These are phyloP conservation scores for Colletotrichum theobromicola DNA, from an alignment of 2,329 filamentous ascomycete genomes.

Conservation along the genomic window DNA sequence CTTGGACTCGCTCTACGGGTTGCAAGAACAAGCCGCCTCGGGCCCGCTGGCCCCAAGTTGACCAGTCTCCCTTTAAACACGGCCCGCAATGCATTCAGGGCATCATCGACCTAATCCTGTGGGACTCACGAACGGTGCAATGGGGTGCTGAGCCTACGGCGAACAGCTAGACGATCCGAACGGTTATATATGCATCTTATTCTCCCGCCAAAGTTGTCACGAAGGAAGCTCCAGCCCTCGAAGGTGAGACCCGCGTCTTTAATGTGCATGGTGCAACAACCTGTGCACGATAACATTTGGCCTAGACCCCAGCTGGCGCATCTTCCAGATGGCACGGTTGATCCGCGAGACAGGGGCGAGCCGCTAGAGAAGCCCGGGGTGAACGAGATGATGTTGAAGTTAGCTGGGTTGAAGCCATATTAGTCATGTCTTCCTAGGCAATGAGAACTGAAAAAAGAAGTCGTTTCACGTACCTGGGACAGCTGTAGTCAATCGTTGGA, in stretches of 20 bases:
- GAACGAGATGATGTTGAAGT: not conserved
- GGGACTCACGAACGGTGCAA: slow-evolving; percentile 30
- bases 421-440: not conserved
- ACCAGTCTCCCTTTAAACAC: slow-evolving; percentile 39
- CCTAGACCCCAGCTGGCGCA: not conserved
- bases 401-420: not conserved
- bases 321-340: not conserved
- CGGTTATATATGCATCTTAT: slow-evolving; percentile 39
- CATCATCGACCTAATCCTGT: slow-evolving; percentile 40
- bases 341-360: not conserved
- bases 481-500: not conserved
- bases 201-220: slow-evolving; percentile 38
- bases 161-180: slow-evolving; percentile 32
- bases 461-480: accelerated
- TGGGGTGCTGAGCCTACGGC: slow-evolving; percentile 33
- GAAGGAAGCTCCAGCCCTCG: not conserved
- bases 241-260: not conserved
- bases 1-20: slow-evolving; percentile 39
- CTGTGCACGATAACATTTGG: not conserved
- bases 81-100: slow-evolving; percentile 43
- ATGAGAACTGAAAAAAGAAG: accelerated
- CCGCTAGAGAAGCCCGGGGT: not conserved
- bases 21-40: slow-evolving; percentile 31
- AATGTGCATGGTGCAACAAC: not conserved
- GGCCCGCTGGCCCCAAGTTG: slow-evolving; percentile 47